Conservation (phyloP, 1,284 basidiomycete species). For the Trametes versicolor region DNA sequence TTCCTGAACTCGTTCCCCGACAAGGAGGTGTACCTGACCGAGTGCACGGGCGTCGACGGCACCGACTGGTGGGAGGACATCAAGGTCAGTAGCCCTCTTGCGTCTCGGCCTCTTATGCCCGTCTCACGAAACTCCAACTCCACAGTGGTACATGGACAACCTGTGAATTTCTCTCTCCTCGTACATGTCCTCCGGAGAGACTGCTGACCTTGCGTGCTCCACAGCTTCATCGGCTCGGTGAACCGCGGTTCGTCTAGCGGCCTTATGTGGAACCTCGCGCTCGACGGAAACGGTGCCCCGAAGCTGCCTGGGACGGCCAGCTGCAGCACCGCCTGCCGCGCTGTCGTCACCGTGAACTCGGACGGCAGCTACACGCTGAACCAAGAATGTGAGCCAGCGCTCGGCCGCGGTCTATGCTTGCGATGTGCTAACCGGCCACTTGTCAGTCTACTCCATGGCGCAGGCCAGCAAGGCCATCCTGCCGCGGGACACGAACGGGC, state of each 20-base stretch:
- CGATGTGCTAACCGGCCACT: no score
- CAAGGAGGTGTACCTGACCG: slow-evolving; percentile 63
- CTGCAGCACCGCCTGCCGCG: slow-evolving; percentile 70
- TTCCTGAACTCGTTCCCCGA: slow-evolving; percentile 56
- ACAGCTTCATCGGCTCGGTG: slow-evolving; percentile 54
- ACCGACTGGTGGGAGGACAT: slow-evolving; percentile 83
- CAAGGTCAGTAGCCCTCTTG: slow-evolving; percentile 56
- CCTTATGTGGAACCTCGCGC: slow-evolving; percentile 80
- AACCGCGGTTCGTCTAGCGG: slow-evolving; percentile 58
- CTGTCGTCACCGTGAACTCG: slow-evolving; percentile 71
- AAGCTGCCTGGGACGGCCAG: slow-evolving; percentile 71
- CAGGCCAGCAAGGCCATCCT: slow-evolving; percentile 77
- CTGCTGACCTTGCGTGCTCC: neutral
- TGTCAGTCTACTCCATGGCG: slow-evolving; percentile 74
- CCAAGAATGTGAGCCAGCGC: slow-evolving; percentile 70
- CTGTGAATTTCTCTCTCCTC: neutral
- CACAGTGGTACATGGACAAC: slow-evolving; percentile 79
- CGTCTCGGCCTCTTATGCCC: no score
- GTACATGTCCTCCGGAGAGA: no score
- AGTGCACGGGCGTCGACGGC: slow-evolving; percentile 57
- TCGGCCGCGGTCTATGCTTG: neutral
- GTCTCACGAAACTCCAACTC: neutral
- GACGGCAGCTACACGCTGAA: slow-evolving; percentile 70
- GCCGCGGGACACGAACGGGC: slow-evolving; percentile 71
- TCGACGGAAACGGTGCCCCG: slow-evolving; percentile 69